Evolutionary conservation across 805 yeast genomes (phyloP), one percentile per base, ranked within the genome.

Genomic region (Metschnikowia hibisci): DNA sequence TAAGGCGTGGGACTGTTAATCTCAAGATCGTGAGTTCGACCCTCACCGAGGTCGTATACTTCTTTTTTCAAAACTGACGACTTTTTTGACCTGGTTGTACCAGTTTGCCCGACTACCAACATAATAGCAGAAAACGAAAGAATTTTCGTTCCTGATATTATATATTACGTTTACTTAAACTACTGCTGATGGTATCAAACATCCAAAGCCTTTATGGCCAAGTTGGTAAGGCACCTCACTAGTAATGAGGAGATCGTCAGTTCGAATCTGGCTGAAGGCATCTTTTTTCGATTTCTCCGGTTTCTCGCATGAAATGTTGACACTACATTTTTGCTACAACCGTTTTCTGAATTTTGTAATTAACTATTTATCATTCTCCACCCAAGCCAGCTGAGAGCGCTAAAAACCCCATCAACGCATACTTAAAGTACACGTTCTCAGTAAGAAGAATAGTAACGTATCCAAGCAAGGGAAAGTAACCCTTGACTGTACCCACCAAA

Each of bases 401-500:
- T 66, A 90, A 69, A 25, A 83, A 58, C 0, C 87, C 96, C 55
- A 93, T 65, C 58, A 91, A 66, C 0, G 82, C 84, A 55, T 78
- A 84, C 58, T 88, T 87, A 62, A 89, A 84, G 59, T 87, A 88
- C 45, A 78, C 77, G 59, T 88, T 87, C 58, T 93, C 99, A 5
- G 96, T 87, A 49, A 93, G 78, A 59, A 91, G 77, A 46, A 93
- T 90, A 1, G 99, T 93, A 7, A 89, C 76, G 55, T 93, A 93
- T 0, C 99, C 99, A 13, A 90, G 72, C 56, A 76, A 78, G 12
- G 99, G 99, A 44, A 93, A 68, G 61, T 90, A 93, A 1, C 85
- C 97, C 64, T 83, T 83, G n/a, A 91, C 99, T 2, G 89, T 81
- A 2, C 98, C 98, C 6, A 87, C 80, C 41, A 93, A 76, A 58